A percentile compares a stretch with the other conserved stretches of the same genome.
These are phyloP conservation scores for Cryphonectria naterciae DNA, from an alignment of 2,329 filamentous ascomycete genomes.

Conservation along the genomic window DNA sequence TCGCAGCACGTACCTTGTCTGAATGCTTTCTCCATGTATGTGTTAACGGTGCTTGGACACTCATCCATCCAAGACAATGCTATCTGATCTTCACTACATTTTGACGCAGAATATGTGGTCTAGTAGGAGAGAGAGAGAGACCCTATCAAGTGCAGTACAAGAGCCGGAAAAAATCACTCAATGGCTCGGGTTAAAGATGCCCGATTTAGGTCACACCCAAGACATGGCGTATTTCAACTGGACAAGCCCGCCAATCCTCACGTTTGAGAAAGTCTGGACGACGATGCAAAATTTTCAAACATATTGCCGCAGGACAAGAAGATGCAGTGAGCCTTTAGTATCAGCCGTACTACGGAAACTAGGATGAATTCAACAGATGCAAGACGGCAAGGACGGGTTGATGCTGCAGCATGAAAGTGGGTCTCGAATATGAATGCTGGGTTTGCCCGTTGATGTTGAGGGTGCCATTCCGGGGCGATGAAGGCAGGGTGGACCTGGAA, in stretches of 20 bases:
- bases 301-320: not conserved
- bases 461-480: not conserved
- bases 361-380: constrained; percentile 7
- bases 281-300: not conserved
- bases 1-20: not conserved
- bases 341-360: not conserved
- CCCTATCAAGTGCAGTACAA: not conserved
- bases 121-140: not conserved
- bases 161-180: not conserved
- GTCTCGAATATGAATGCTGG: constrained; percentile 7
- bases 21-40: not conserved
- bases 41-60: not conserved
- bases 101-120: not conserved
- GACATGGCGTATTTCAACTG: not conserved
- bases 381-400: not conserved
- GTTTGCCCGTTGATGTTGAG: not conserved
- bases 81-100: not conserved
- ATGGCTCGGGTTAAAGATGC: constrained; percentile 14
- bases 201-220: constrained; percentile 14
- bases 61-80: not conserved
- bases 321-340: not conserved
- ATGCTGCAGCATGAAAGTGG: not conserved
- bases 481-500: not conserved
- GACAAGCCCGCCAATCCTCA: constrained; percentile 19
- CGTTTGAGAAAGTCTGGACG: not conserved